Base-by-base conservation (phyloP, 164 flowering plant species). In the Kalanchoe fedtschenkoi region DNA sequence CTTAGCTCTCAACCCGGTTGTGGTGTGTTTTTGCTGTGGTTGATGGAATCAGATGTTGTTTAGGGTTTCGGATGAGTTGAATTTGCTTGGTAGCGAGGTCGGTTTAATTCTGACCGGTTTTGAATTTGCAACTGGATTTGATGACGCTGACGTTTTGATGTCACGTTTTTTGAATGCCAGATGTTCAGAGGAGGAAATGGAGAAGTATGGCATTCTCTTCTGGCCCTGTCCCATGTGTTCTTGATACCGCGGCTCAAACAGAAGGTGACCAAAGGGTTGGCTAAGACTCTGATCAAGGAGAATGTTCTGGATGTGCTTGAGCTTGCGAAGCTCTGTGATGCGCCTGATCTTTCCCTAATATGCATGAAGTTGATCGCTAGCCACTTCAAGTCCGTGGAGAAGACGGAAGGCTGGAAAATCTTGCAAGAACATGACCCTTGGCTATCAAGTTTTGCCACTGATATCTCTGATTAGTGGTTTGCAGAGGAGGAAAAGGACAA, bases 241-340 rank as follows among this genome's bases (percentile, higher is more conserved):
- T 56, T 61, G 54, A 82, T 88, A 6, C 80, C 87, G 1, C 72
- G 71, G 61, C 74, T 92, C 77, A 92, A 92, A 74, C 82, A 70
- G 69, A 75, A 66, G 62, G 86, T 89, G 75, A 72, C 72, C 29
- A 86, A 68, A 64, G 83, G 64, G 3, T 62, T 92, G 59, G 75
- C 71, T 6, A 66, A 68, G 46, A 66, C 75, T 38, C 61, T 92
- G 68, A 79, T 77, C 21, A 65, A 58, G 15, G 96, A 84, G 28
- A 86, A 86, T 62, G 93, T 85, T 30, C 81, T 92, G 56, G 98
- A 92, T 60, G 74, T 89, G 47, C 79, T 92, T 10, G 88, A 92
- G 65, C 80, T 89, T 0, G 85, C 96, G 1, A 71, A 77, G 59
- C 75, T 83, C 38, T 92, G 93, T 74, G 89, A 92, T 37, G 93